Evolutionary conservation across 768 basidiomycete genomes (phyloP), one percentile per base, ranked within the genome.

Genomic region (Gymnopilus dilepis): DNA sequence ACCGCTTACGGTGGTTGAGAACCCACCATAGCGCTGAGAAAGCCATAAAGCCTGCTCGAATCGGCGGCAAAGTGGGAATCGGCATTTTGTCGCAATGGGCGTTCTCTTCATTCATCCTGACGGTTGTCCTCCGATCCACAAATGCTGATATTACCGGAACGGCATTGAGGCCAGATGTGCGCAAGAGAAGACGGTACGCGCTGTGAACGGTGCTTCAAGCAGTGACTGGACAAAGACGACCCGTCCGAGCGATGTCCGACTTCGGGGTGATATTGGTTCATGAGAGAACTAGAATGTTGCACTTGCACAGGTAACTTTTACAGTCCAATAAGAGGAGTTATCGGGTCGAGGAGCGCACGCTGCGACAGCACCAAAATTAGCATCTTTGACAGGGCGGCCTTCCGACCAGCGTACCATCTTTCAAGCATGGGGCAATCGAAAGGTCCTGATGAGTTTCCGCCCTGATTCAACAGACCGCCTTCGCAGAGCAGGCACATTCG

Each of bases 51-150:
- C 50, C 34, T 17, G 9, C 50, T 45, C 40, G 33, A 47, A 15
- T 47, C 47, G 26, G 15, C 28, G 17, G 6, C 6, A 17, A 17
- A 40, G 6, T 4, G 33, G 28, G 41, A 55, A 26, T 55, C 42
- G 52, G 43, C 45, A 30, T 40, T 43, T 54, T 60, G 41, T 53
- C 28, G 59, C 59, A 51, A 60, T 60, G 40, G 59, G 52, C 41
- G 41, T 12, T 45, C 43, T 19, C 17, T 8, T 60, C 12, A 17
- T 43, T 53, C 12, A 17, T 43, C 43, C 12, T 33, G 40, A 53
- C 50, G 51, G 40, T 54, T 43, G 40, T 21, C 59, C 21, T 50
- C 34, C 47, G 28, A 54, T 50, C 24, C 30, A 50, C 24, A 41
- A 41, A 41, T 6, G 40, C 15, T n/a, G 2, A 41, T 2, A 41